These are phyloP conservation scores for Acanthamoeba lenticulata DNA, from an alignment of 208 protist species.

Conservation along the genomic window DNA sequence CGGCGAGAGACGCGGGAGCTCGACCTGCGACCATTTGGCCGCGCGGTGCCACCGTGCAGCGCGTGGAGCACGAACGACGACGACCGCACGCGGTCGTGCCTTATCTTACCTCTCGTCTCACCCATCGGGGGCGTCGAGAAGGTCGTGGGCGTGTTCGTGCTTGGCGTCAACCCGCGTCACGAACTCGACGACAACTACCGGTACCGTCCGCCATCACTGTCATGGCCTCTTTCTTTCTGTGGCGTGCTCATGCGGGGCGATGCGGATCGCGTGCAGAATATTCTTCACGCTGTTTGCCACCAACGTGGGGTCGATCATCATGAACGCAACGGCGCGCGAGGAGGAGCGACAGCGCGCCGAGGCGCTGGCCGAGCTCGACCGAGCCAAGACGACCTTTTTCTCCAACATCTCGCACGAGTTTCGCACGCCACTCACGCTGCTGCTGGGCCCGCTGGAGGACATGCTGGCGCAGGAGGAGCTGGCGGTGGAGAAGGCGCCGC, in stretches of 20 bases:
- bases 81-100: background rate
- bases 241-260: background rate
- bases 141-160: background rate
- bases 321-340: background rate
- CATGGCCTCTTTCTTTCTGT: background rate
- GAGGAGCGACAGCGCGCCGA: background rate
- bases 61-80: background rate
- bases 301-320: background rate
- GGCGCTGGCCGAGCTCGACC: conserved; percentile 67
- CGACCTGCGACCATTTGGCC: background rate
- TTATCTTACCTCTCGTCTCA: background rate
- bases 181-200: conserved; percentile 22
- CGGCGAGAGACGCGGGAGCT: background rate
- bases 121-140: background rate
- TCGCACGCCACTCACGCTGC: conserved; percentile 71
- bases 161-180: conserved; percentile 20
- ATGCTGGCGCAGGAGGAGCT: background rate
- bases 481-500: conserved; percentile 7
- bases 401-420: conserved; percentile 76
- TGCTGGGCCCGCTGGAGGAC: conserved; percentile 70
- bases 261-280: background rate
- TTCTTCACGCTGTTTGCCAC: conserved; percentile 22
- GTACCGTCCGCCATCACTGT: background rate
- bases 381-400: conserved; percentile 74
- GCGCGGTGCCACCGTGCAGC: background rate